Conservation (phyloP, 2,329 filamentous ascomycete genomes). For the Leptosphaerulina australis region DNA sequence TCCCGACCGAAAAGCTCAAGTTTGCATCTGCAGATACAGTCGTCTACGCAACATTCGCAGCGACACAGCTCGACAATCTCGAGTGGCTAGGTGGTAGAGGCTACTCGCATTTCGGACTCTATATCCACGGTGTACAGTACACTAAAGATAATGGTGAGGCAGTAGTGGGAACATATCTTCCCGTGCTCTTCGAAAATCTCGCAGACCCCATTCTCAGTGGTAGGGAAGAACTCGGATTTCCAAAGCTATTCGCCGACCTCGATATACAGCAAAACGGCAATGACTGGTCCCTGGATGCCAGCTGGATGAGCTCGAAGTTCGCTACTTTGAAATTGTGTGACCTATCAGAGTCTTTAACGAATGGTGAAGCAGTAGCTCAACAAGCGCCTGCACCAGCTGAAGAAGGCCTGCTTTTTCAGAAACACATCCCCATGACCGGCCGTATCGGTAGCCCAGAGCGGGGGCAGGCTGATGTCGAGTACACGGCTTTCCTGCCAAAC, state of each 20-base stretch:
- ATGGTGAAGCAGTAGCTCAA: conserved; percentile 3
- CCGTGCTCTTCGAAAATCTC: conserved; percentile 63
- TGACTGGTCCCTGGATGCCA: conserved; percentile 50
- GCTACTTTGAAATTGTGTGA: conserved; percentile 38
- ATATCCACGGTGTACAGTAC: conserved; percentile 67
- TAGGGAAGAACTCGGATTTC: conserved; percentile 67
- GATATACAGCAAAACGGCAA: conserved; percentile 48
- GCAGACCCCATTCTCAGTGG: conserved; percentile 66
- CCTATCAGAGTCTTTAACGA: conserved; percentile 14
- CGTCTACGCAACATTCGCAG: conserved; percentile 48
- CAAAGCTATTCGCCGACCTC: conserved; percentile 62
- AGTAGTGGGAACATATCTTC: conserved; percentile 61
- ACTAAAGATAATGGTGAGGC: conserved; percentile 56
- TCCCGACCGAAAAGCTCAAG: conserved; percentile 45
- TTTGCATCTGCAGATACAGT: conserved; percentile 49
- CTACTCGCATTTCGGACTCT: conserved; percentile 65
- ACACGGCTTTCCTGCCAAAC: conserved; percentile 54
- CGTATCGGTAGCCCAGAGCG: conserved; percentile 42
- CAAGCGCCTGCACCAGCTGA: conserved; percentile 35
- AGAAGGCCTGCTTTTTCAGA: conserved; percentile 60
- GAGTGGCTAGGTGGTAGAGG: conserved; percentile 66
- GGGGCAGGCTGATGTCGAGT: conserved; percentile 61
- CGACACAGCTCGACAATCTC: conserved; percentile 55
- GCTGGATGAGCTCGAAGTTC: conserved; percentile 48
- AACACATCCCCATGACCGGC: conserved; percentile 64